Conservation (phyloP, 1,284 basidiomycete genomes). For the Apiotrichum brassicae region DNA sequence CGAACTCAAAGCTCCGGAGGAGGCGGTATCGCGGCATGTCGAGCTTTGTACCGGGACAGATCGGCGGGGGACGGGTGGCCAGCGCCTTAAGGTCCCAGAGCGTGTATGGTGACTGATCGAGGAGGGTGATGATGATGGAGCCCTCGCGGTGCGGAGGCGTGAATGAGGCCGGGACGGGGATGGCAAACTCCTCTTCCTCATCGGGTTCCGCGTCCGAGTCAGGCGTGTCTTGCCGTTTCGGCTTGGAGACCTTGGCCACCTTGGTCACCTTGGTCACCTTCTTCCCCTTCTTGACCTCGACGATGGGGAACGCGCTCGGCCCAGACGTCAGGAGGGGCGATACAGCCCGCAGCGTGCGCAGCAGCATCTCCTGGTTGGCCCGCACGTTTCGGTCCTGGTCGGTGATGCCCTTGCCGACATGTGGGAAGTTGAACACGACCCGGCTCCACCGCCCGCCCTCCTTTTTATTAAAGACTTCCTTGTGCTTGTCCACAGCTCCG, state of each 20-base stretch:
- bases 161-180: slow-evolving; percentile 20
- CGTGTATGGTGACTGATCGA: slow-evolving; percentile 82
- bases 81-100: slow-evolving; percentile 75
- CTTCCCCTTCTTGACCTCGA: slow-evolving; percentile 8
- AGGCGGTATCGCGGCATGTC: slow-evolving; percentile 63
- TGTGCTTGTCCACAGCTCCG: slow-evolving; percentile 58
- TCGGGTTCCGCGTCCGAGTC: slow-evolving; percentile 9
- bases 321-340: slow-evolving; percentile 60
- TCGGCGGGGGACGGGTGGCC: slow-evolving; percentile 55
- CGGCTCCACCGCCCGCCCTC: slow-evolving; percentile 54
- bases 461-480: slow-evolving; percentile 52
- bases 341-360: slow-evolving; percentile 75
- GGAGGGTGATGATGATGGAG: slow-evolving; percentile 70
- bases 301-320: slow-evolving; percentile 23
- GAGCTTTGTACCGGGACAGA: slow-evolving; percentile 6
- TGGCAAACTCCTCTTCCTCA: slow-evolving; percentile 22
- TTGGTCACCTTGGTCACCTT: slow-evolving; percentile 4
- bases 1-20: slow-evolving; percentile 76
- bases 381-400: slow-evolving; percentile 92
- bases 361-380: slow-evolving; percentile 80
- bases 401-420: slow-evolving; percentile 86
- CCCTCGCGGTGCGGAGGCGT: slow-evolving; percentile 46
- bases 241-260: slow-evolving; percentile 9
- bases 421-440: slow-evolving; percentile 94
- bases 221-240: slow-evolving; percentile 5